Conservation (phyloP, 2,329 filamentous ascomycete genomes). For the Xylaria sp. region DNA sequence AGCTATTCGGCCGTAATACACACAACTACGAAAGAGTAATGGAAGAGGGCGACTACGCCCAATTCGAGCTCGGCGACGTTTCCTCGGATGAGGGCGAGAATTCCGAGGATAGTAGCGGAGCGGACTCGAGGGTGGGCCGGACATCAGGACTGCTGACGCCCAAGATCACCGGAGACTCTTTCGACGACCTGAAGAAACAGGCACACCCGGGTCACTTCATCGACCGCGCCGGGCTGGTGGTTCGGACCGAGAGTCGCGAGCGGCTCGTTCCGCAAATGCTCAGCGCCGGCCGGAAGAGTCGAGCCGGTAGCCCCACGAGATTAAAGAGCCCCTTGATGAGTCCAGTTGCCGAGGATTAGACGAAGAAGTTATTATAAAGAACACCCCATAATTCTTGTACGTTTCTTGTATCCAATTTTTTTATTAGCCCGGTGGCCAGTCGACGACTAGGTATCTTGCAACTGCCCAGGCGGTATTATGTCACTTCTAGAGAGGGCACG, state of each 20-base stretch:
- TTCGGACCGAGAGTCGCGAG: slow-evolving; percentile 85
- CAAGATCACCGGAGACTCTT: slow-evolving; percentile 56
- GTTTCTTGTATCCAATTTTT: not conserved
- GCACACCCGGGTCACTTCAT: slow-evolving; percentile 47
- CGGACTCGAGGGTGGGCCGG: slow-evolving; percentile 55
- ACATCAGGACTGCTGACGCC: slow-evolving; percentile 71
- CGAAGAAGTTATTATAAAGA: slow-evolving; percentile 25
- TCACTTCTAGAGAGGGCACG: no score
- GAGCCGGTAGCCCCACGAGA: slow-evolving; percentile 60
- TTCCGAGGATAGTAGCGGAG: slow-evolving; percentile 62
- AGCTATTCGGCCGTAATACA: slow-evolving; percentile 64
- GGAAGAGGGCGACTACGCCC: slow-evolving; percentile 73
- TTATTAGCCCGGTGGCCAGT: no score
- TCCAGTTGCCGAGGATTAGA: slow-evolving; percentile 50
- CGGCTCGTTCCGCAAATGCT: slow-evolving; percentile 64
- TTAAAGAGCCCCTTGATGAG: slow-evolving; percentile 60
- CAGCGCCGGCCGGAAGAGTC: slow-evolving; percentile 59
- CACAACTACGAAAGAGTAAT: slow-evolving; percentile 79
- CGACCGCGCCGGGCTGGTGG: slow-evolving; percentile 72
- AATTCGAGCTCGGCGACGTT: slow-evolving; percentile 76
- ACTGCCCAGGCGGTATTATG: no score
- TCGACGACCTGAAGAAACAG: slow-evolving; percentile 48
- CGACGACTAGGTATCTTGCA: no score
- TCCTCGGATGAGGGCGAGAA: slow-evolving; percentile 66
- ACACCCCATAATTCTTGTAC: no score